A percentile compares a stretch with the other conserved stretches of the same genome.
Conservation (phyloP, 2,329 filamentous ascomycete genomes). For the Sarocladiaceae sp. region DNA sequence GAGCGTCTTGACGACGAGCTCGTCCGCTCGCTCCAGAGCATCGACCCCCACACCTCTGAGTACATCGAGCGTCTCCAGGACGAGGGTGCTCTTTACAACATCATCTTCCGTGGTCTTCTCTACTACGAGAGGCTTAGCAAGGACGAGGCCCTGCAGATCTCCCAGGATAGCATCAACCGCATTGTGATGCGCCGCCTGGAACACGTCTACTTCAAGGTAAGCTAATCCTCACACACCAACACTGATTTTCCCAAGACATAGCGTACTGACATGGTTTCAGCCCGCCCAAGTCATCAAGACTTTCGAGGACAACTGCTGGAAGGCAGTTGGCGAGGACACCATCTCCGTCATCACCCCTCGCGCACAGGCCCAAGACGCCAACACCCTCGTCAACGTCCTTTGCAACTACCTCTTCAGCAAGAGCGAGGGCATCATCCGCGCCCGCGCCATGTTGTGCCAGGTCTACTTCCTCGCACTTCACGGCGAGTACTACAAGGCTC, state of each 20-base stretch:
- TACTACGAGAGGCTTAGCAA: constrained; percentile 82
- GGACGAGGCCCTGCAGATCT: constrained; percentile 64
- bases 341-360: constrained; percentile 81
- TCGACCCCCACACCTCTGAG: constrained; percentile 97
- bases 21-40: constrained; percentile 91
- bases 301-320: constrained; percentile 93
- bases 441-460: constrained; percentile 95
- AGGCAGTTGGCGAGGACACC: constrained; percentile 62
- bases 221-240: constrained; percentile 18
- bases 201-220: constrained; percentile 96
- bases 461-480: constrained; percentile 98
- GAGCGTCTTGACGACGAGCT: constrained; percentile 97
- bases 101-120: constrained; percentile 80
- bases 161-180: constrained; percentile 87
- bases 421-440: constrained; percentile 93
- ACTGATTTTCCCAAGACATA: background rate
- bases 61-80: constrained; percentile 95
- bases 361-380: constrained; percentile 61
- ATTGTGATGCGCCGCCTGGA: constrained; percentile 91
- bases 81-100: constrained; percentile 85
- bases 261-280: constrained; percentile 32
- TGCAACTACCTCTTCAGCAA: constrained; percentile 94
- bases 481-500: constrained; percentile 95
- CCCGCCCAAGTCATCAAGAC: constrained; percentile 89
- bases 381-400: constrained; percentile 75